Percentiles rank a stretch among this genome's conserved stretches.
These are phyloP conservation scores for Pythium insidiosum DNA, from an alignment of 352 stramenopile genomes.

Conservation along the genomic window DNA sequence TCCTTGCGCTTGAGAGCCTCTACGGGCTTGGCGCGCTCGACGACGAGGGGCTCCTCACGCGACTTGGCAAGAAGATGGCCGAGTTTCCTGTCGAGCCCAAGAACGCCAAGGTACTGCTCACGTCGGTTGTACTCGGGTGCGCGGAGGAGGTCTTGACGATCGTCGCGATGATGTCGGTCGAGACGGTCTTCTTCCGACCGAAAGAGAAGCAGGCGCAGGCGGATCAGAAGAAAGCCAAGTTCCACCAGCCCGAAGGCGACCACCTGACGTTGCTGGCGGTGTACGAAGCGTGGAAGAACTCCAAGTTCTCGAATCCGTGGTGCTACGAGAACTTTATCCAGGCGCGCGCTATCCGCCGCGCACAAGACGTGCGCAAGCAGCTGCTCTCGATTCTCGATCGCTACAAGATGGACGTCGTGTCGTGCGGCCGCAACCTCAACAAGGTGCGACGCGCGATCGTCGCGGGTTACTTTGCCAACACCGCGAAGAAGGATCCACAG, in stretches of 20 bases:
- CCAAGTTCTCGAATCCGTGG: constrained; percentile 98
- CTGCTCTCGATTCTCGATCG: constrained; percentile 98
- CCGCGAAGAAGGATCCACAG: constrained; percentile 98
- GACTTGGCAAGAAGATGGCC: constrained; percentile 98
- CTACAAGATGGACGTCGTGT: constrained; percentile 98
- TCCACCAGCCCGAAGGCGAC: constrained; percentile 98
- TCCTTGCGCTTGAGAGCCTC: constrained; percentile 97
- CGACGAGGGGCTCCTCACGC: constrained; percentile 90
- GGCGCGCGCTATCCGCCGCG: constrained; percentile 92
- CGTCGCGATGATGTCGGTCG: constrained; percentile 97
- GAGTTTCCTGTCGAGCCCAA: constrained; percentile 99
- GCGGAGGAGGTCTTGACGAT: constrained; percentile 99
- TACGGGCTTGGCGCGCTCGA: constrained; percentile 97
- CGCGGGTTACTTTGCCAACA: constrained; percentile 98
- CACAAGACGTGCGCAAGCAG: constrained; percentile 99
- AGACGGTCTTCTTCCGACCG: constrained; percentile 98
- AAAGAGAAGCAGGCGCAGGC: constrained; percentile 98
- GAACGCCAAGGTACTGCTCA: constrained; percentile 98
- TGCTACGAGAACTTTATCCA: constrained; percentile 99
- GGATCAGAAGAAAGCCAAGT: constrained; percentile 99
- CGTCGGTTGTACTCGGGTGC: constrained; percentile 96
- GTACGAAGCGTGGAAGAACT: constrained; percentile 98
- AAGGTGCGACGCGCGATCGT: constrained; percentile 97
- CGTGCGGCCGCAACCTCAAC: constrained; percentile 94
- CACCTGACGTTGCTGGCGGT: constrained; percentile 97